Conservation (phyloP, 2,329 filamentous ascomycete genomes). For the Taxawa tesnikishii region DNA sequence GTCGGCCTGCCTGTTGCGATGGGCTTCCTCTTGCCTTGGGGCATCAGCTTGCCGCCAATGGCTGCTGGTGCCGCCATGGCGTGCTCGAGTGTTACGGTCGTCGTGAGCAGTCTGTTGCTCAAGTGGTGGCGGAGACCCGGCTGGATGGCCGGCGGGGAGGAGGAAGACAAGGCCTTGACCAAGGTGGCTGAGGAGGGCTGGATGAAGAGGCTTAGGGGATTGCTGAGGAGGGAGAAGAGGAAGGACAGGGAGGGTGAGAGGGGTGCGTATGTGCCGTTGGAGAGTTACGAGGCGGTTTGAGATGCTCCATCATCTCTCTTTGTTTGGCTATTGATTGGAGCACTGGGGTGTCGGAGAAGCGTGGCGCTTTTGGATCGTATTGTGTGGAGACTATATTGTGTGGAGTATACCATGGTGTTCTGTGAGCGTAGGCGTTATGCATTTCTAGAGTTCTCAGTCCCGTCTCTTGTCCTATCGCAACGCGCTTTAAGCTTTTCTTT, state of each 20-base stretch:
- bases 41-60: slow-evolving; percentile 81
- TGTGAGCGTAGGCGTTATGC: too few species aligned
- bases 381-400: too few species aligned
- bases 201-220: neutral
- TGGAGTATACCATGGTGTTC: too few species aligned
- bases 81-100: slow-evolving; percentile 77
- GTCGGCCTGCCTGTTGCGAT: slow-evolving; percentile 91
- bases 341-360: too few species aligned
- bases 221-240: slow-evolving; percentile 17
- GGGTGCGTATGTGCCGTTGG: slow-evolving; percentile 33
- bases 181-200: slow-evolving; percentile 3
- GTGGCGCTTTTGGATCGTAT: too few species aligned
- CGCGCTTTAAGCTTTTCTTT: too few species aligned
- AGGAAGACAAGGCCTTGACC: slow-evolving; percentile 11
- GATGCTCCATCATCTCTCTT: too few species aligned
- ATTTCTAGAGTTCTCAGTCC: too few species aligned
- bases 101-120: slow-evolving; percentile 68
- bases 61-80: slow-evolving; percentile 93
- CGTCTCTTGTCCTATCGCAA: too few species aligned
- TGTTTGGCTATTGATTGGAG: too few species aligned
- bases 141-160: slow-evolving; percentile 61
- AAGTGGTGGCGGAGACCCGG: slow-evolving; percentile 74
- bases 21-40: slow-evolving; percentile 87
- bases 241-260: slow-evolving; percentile 22
- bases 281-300: slow-evolving; percentile 23